phyloP scores from a whole-genome alignment of 345 rosid species.

The Arabidopsis arenosa region DNA sequence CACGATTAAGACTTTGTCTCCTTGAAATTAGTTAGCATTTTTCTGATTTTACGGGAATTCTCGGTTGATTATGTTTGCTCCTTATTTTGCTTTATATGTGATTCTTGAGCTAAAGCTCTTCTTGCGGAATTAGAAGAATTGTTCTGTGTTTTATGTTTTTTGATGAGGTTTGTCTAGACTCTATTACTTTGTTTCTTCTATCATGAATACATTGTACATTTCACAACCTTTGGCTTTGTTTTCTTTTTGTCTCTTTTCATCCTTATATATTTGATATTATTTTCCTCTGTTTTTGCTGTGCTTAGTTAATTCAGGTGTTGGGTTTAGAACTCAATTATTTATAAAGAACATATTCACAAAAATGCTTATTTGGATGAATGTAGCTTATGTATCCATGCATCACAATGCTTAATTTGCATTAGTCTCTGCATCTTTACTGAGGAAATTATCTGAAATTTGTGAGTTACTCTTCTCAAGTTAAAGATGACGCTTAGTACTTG shows the following conservation, averaged over 20 bases:
- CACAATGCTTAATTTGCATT: not conserved
- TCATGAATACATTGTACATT: not conserved
- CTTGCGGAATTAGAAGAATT: not conserved
- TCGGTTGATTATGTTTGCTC: not conserved
- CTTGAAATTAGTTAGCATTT: not conserved
- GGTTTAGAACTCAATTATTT: too few relatives aligned
- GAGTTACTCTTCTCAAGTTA: not conserved
- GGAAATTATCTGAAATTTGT: not conserved
- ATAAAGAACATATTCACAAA: not conserved
- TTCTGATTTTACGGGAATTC: not conserved
- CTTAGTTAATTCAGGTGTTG: too few relatives aligned
- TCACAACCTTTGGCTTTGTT: not conserved
- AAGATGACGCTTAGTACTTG: not conserved
- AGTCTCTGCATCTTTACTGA: not conserved
- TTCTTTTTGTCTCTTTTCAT: not conserved
- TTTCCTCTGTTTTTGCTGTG: too few relatives aligned
- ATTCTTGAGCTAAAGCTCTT: not conserved
- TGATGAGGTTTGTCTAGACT: not conserved
- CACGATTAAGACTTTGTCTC: not conserved
- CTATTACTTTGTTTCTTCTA: not conserved
- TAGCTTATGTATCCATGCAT: not conserved
- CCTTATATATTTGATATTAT: too few relatives aligned
- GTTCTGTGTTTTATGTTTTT: not conserved
- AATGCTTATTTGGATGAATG: not conserved
- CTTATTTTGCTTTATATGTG: not conserved